Percentiles rank a stretch among this genome's conserved stretches.
Evolutionary conservation across 495 filamentous ascomycete species (phyloP).

Genomic region (Xylaria flabelliformis): DNA sequence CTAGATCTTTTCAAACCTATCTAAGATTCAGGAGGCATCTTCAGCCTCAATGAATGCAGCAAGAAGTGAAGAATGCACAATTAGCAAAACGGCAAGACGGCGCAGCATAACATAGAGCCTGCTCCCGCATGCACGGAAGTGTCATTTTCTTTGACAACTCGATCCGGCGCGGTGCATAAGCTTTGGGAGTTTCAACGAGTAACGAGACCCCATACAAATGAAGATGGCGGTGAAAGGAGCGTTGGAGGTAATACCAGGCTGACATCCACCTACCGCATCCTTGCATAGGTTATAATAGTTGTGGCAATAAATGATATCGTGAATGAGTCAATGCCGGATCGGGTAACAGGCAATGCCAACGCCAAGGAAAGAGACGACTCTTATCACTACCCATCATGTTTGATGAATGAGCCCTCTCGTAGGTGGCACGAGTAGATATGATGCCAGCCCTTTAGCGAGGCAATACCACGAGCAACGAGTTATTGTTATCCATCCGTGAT

Average conservation of each 20-base stretch:
- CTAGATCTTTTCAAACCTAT: neutral
- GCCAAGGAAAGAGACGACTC: conserved; percentile 6
- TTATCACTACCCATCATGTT: neutral
- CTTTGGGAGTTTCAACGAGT: conserved; percentile 14
- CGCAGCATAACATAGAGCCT: neutral
- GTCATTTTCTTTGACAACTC: neutral
- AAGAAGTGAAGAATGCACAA: neutral
- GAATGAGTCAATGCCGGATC: neutral
- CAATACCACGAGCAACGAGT: neutral
- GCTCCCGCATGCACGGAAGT: neutral
- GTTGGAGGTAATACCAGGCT: conserved; percentile 12
- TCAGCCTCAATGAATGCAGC: neutral
- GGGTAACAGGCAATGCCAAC: neutral
- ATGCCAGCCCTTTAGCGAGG: neutral
- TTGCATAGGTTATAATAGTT: neutral
- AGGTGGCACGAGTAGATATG: neutral
- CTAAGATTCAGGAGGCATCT: neutral
- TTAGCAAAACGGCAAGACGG: neutral
- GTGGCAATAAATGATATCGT: neutral
- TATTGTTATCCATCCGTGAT: neutral
- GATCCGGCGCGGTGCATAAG: conserved; percentile 1
- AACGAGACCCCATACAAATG: neutral
- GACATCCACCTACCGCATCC: conserved; percentile 2
- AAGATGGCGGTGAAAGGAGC: conserved; percentile 16
- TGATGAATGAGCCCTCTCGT: neutral